Base-by-base conservation (phyloP, 1,284 basidiomycete genomes). In the Malassezia restricta region DNA sequence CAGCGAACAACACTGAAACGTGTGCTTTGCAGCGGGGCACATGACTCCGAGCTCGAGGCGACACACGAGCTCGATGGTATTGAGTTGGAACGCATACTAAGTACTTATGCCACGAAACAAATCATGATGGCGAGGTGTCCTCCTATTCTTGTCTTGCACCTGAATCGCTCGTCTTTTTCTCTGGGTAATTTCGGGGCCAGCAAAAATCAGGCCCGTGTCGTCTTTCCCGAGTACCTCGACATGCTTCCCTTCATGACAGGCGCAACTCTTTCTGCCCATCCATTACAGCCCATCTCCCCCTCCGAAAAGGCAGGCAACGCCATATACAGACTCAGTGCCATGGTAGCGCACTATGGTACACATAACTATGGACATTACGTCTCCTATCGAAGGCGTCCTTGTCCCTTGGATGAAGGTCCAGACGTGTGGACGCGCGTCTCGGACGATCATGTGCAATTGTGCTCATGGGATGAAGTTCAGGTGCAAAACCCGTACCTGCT, bases 351-450 rank as follows among this genome's bases (percentile, higher is more conserved):
- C 47, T 71, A 71, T 40, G 70, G 70, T 37, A 60, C 61, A 32
- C 70, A 73, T 42, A 60, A 61, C 6, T 66, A 64, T 30, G 70
- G 70, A 1, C 70, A 73, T 46, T 73, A 73, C 41, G 62, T 73
- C 14, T 57, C 62, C 17, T 73, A 63, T 51, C 65, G 68, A 24
- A 17, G 57, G 43, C 49, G 32, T n/a, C 47, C 54, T 3, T 24
- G 20, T 24, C 20, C 20, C 20, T 24, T 24, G 2, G 20, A 24
- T 24, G 20, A 24, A 2, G 20, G 20, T 24, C 45, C 55, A 1
- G 53, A 55, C 8, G 47, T 33, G 6, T 73, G 70, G 70, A 39
- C 63, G 43, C 54, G 68, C 7, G 62, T 71, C 20, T 71, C 68
- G 12, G 70, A 73, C 50, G 68, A 64, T 17, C 52, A 49, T 28